phyloP scores from a whole-genome alignment of 1,284 basidiomycete genomes.

The Ganoderma lucidum region DNA sequence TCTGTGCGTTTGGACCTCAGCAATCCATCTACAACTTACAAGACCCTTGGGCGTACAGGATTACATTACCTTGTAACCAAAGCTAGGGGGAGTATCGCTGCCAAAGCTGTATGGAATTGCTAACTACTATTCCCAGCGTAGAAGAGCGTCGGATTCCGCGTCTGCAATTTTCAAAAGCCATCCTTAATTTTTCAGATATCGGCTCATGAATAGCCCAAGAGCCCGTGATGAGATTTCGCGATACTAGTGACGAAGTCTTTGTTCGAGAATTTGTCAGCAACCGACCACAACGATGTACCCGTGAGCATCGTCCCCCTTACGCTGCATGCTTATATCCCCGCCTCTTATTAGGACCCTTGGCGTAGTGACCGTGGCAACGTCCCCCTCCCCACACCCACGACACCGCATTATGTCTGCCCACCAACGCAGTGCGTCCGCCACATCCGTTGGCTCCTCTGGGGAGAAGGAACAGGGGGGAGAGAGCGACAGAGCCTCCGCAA shows the following conservation, averaged over 20 bases:
- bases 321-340: background rate
- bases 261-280: background rate
- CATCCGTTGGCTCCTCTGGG: background rate
- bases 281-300: background rate
- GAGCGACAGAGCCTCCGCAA: background rate
- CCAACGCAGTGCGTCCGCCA: background rate
- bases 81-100: background rate
- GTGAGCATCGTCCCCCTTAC: background rate
- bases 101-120: background rate
- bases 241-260: background rate
- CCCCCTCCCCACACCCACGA: background rate
- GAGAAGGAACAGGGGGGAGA: background rate
- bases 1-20: background rate
- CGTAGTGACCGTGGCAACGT: background rate
- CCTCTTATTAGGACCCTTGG: background rate
- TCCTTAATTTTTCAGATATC: background rate
- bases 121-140: background rate
- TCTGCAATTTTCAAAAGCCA: background rate
- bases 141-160: background rate
- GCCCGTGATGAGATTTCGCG: constrained; percentile 1
- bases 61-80: background rate
- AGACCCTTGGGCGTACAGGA: background rate
- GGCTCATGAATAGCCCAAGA: background rate
- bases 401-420: background rate
- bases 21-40: background rate